A percentile compares a stretch with the other conserved stretches of the same genome.
Evolutionary conservation across 106 monocot genomes (phyloP).

Genomic region (Dendrobium officinale): DNA sequence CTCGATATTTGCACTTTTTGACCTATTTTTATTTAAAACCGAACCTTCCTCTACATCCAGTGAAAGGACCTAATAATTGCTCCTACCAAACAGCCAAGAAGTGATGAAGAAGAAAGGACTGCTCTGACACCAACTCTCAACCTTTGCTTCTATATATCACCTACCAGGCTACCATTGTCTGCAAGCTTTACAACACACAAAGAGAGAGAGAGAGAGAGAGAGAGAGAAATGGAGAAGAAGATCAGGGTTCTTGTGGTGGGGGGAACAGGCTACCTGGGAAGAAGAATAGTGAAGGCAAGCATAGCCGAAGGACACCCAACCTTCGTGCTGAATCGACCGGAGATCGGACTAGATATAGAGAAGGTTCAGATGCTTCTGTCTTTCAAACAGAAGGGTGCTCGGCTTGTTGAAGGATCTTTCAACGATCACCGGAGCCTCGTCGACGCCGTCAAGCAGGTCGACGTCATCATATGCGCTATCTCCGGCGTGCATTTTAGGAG

Average conservation of each 20-base stretch:
- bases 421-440: slow-evolving; percentile 50
- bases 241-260: slow-evolving; percentile 55
- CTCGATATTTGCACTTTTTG: too few relatives aligned
- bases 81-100: too few relatives aligned
- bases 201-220: background rate
- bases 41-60: too few relatives aligned
- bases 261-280: slow-evolving; percentile 51
- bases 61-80: too few relatives aligned
- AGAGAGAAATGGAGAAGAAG: slow-evolving; percentile 9
- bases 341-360: slow-evolving; percentile 49
- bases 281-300: slow-evolving; percentile 47
- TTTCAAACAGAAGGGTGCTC: slow-evolving; percentile 44
- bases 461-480: slow-evolving; percentile 51
- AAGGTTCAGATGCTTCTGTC: slow-evolving; percentile 50
- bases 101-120: too few relatives aligned
- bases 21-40: too few relatives aligned
- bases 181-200: too few relatives aligned
- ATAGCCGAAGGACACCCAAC: slow-evolving; percentile 41
- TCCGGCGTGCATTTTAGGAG: slow-evolving; percentile 53
- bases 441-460: slow-evolving; percentile 36
- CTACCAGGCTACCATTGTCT: too few relatives aligned
- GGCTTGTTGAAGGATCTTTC: slow-evolving; percentile 41
- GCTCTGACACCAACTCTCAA: too few relatives aligned
- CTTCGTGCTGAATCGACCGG: slow-evolving; percentile 30
- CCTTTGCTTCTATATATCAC: too few relatives aligned